Evolutionary conservation across 2,329 filamentous ascomycete genomes (phyloP).

Genomic region (Drechslera avenae): DNA sequence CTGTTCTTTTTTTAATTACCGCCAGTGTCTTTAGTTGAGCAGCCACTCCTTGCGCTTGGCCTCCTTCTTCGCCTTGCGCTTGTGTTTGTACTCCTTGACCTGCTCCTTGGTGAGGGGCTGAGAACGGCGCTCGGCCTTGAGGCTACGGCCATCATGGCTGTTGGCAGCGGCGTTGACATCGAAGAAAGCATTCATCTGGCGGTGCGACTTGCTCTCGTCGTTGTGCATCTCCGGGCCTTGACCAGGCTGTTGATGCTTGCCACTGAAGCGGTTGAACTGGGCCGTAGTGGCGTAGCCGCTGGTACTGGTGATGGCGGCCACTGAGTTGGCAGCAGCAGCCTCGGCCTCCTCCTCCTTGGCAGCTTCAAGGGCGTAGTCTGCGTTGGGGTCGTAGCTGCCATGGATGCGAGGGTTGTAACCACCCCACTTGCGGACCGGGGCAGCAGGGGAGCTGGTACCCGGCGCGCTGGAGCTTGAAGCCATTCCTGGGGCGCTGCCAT

Average conservation of each 20-base stretch:
- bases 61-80: slow-evolving; percentile 85
- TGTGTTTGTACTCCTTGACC: slow-evolving; percentile 89
- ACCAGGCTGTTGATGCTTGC: slow-evolving; percentile 73
- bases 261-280: slow-evolving; percentile 90
- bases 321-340: slow-evolving; percentile 31
- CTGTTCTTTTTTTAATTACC: slow-evolving; percentile 37
- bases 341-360: slow-evolving; percentile 49
- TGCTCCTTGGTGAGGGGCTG: slow-evolving; percentile 86
- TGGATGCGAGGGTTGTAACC: slow-evolving; percentile 97
- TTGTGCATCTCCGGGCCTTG: slow-evolving; percentile 76
- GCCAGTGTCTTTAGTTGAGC: slow-evolving; percentile 65
- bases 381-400: slow-evolving; percentile 92
- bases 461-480: slow-evolving; percentile 39
- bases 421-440: slow-evolving; percentile 56
- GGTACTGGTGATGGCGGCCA: slow-evolving; percentile 35
- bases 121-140: slow-evolving; percentile 86
- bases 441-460: slow-evolving; percentile 34
- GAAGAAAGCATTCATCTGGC: slow-evolving; percentile 94
- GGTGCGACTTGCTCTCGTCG: slow-evolving; percentile 82
- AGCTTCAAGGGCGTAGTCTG: slow-evolving; percentile 75
- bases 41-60: slow-evolving; percentile 94
- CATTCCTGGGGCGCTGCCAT: slow-evolving; percentile 34
- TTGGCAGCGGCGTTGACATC: slow-evolving; percentile 95
- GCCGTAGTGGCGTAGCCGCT: slow-evolving; percentile 69
- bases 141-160: slow-evolving; percentile 82